These are phyloP conservation scores for Candida buenavistaensis DNA, from an alignment of 1,139 yeast genomes.

Conservation along the genomic window DNA sequence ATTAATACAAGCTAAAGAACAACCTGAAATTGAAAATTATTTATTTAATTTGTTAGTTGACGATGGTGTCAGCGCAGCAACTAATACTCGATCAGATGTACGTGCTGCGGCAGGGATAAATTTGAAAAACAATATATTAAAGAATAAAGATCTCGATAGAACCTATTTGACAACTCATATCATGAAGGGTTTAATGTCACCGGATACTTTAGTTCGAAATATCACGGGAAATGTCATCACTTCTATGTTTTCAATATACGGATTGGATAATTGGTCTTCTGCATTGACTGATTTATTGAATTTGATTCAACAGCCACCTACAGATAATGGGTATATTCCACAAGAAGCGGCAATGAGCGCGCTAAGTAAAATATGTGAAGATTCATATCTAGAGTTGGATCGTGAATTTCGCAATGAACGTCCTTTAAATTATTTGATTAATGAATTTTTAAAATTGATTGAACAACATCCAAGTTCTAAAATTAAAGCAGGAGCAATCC, in stretches of 20 bases:
- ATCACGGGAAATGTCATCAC: slow-evolving; percentile 92
- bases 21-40: slow-evolving; percentile 80
- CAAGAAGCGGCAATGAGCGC: slow-evolving; percentile 80
- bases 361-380: slow-evolving; percentile 85
- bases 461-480: slow-evolving; percentile 36
- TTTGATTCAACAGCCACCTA: slow-evolving; percentile 35
- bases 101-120: slow-evolving; percentile 89
- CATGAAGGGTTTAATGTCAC: slow-evolving; percentile 65
- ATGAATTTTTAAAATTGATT: slow-evolving; percentile 58
- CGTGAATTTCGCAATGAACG: slow-evolving; percentile 61
- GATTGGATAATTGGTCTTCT: slow-evolving; percentile 73
- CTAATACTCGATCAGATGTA: slow-evolving; percentile 47
- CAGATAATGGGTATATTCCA: slow-evolving; percentile 14
- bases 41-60: slow-evolving; percentile 70
- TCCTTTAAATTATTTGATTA: slow-evolving; percentile 69
- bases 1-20: slow-evolving; percentile 62
- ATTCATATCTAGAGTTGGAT: slow-evolving; percentile 60
- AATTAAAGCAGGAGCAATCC: slow-evolving; percentile 63
- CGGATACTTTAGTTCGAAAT: slow-evolving; percentile 66
- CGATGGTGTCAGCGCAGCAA: slow-evolving; percentile 6
- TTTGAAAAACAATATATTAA: slow-evolving; percentile 69
- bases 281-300: slow-evolving; percentile 67
- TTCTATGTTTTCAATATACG: slow-evolving; percentile 71
- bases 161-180: slow-evolving; percentile 62
- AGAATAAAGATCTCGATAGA: slow-evolving; percentile 35